Conservation (phyloP, 2,329 filamentous ascomycete species). For the Pseudocercospora fuligena region DNA sequence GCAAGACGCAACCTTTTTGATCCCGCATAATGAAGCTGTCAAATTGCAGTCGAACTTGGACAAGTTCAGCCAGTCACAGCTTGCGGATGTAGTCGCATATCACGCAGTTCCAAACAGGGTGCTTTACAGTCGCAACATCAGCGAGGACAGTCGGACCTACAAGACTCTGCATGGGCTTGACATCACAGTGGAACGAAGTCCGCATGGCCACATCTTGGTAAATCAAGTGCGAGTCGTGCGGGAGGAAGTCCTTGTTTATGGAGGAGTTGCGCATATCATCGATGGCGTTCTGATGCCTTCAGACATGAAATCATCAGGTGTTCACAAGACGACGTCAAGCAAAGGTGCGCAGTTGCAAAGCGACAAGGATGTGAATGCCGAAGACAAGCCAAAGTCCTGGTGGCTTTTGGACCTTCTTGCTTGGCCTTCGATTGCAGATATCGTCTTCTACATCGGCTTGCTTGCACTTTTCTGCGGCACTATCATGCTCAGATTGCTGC, state of each 20-base stretch:
- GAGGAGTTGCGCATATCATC: slow-evolving; percentile 30
- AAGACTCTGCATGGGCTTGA: slow-evolving; percentile 5
- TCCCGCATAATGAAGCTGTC: slow-evolving; percentile 25
- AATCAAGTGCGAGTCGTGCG: slow-evolving; percentile 20
- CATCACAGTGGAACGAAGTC: slow-evolving; percentile 12
- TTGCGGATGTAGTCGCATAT: slow-evolving; percentile 22
- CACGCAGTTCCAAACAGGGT: slow-evolving; percentile 25
- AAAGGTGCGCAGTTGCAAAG: neutral
- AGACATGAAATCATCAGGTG: neutral
- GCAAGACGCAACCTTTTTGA: slow-evolving; percentile 27
- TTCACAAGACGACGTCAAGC: neutral
- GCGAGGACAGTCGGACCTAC: neutral
- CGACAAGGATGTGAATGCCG: too few relatives aligned
- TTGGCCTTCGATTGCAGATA: neutral
- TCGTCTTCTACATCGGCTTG: neutral
- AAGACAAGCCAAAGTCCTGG: too few relatives aligned
- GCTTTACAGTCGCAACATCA: slow-evolving; percentile 18
- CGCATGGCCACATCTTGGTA: slow-evolving; percentile 20
- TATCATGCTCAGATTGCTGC: neutral
- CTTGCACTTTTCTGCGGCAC: neutral
- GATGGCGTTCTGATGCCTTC: slow-evolving; percentile 15
- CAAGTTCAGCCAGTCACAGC: slow-evolving; percentile 19
- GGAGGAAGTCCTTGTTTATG: slow-evolving; percentile 28
- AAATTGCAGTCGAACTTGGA: slow-evolving; percentile 15
- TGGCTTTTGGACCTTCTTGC: too few relatives aligned